phyloP scores from a whole-genome alignment of 768 basidiomycete genomes.

The Termitomyces sp. region DNA sequence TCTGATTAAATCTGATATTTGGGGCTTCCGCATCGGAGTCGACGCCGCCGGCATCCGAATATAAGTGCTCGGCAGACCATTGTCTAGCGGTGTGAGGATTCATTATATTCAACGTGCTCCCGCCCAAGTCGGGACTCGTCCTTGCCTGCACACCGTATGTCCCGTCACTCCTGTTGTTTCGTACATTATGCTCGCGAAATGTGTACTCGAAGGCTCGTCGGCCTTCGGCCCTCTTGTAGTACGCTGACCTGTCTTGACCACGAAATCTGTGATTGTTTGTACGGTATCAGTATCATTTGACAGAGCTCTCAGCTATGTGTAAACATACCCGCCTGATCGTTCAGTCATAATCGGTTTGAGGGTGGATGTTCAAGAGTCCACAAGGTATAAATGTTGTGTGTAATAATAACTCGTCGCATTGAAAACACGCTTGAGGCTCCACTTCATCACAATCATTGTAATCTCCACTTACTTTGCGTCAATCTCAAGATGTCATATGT shows the following conservation, averaged over 20 bases:
- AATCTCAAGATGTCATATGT: neutral
- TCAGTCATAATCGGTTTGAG: neutral
- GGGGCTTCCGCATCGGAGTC: neutral
- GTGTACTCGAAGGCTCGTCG: slow-evolving; percentile 23
- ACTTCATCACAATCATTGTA: neutral
- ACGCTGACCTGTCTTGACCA: slow-evolving; percentile 22
- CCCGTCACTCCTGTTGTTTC: neutral
- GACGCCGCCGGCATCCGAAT: neutral
- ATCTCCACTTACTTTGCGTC: neutral
- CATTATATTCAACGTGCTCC: neutral
- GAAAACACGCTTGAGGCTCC: neutral
- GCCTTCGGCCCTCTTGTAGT: slow-evolving; percentile 25
- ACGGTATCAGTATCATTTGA: neutral
- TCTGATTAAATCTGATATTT: neutral
- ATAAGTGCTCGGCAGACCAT: neutral
- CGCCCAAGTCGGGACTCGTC: neutral
- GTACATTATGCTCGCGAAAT: slow-evolving; percentile 13
- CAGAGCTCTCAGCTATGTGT: neutral
- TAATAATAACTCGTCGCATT: neutral
- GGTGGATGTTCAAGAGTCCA: neutral
- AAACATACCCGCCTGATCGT: neutral
- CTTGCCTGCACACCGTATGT: neutral
- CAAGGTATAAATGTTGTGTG: neutral
- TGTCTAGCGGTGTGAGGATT: neutral
- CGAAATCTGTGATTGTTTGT: slow-evolving; percentile 8